phyloP scores from a whole-genome alignment of 108 stramenopile species.

The Nitzschia palea region DNA sequence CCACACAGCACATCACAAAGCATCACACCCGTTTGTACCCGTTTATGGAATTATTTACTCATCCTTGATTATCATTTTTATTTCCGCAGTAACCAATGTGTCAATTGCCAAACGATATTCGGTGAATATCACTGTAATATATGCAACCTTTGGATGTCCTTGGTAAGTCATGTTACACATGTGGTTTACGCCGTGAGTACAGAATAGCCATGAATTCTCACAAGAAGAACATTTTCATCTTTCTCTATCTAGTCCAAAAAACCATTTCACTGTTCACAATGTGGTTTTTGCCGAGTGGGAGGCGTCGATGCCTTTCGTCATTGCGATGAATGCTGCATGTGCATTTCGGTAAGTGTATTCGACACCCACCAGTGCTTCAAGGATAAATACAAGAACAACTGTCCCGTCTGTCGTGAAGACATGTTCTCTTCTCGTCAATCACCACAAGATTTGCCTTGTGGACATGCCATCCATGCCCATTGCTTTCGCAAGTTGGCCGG shows the following conservation, averaged over 20 bases:
- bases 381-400: slow-evolving; percentile 89
- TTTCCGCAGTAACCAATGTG: slow-evolving; percentile 65
- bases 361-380: slow-evolving; percentile 79
- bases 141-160: slow-evolving; percentile 90
- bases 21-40: neutral
- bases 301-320: slow-evolving; percentile 84
- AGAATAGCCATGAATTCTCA: neutral
- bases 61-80: neutral
- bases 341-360: slow-evolving; percentile 79
- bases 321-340: slow-evolving; percentile 89
- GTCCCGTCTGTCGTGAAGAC: slow-evolving; percentile 88
- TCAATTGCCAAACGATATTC: slow-evolving; percentile 76
- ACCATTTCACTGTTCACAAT: slow-evolving; percentile 82
- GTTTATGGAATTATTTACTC: neutral
- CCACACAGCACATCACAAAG: neutral
- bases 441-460: slow-evolving; percentile 87
- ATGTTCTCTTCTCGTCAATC: slow-evolving; percentile 78
- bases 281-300: slow-evolving; percentile 89
- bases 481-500: slow-evolving; percentile 86
- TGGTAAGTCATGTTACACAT: slow-evolving; percentile 22
- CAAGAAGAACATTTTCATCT: too few species aligned
- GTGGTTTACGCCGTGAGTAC: neutral
- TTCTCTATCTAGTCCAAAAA: slow-evolving; percentile 53
- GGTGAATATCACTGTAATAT: slow-evolving; percentile 85
- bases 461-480: slow-evolving; percentile 87